phyloP scores from a whole-genome alignment of 106 monocot species.

The Phalaenopsis equestris region DNA sequence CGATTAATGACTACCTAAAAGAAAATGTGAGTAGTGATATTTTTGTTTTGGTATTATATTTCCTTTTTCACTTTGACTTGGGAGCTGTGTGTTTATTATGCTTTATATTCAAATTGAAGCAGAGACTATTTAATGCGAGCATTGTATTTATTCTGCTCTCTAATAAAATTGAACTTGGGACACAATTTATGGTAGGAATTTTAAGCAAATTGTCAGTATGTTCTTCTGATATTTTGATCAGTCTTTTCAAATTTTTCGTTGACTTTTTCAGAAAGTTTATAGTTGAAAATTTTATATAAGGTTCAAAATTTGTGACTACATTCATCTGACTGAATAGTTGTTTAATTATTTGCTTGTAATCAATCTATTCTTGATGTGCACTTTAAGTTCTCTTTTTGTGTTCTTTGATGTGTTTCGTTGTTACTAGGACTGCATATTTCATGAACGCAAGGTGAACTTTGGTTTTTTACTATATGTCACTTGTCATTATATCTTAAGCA shows the following conservation, averaged over 20 bases:
- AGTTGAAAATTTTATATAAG: neutral
- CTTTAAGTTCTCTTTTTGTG: no score
- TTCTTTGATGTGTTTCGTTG: no score
- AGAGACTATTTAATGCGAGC: neutral
- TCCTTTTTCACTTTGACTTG: neutral
- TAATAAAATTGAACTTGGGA: neutral
- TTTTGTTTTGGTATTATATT: neutral
- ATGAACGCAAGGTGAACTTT: no score
- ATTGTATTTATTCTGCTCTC: neutral
- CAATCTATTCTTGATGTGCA: no score
- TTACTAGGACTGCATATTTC: no score
- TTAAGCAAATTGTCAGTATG: neutral
- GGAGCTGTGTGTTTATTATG: neutral
- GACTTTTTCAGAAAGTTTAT: neutral
- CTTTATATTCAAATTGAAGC: neutral
- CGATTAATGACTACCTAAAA: slow-evolving; percentile 62
- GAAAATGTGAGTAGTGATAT: slow-evolving; percentile 49
- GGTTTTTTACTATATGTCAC: no score
- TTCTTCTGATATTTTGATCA: neutral
- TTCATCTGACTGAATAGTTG: neutral
- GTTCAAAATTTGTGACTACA: neutral
- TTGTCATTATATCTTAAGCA: no score
- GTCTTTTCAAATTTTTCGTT: neutral
- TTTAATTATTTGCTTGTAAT: neutral
- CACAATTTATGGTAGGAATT: neutral